These are phyloP conservation scores for Saitozyma sp. DNA, from an alignment of 768 basidiomycete species.

Conservation along the genomic window DNA sequence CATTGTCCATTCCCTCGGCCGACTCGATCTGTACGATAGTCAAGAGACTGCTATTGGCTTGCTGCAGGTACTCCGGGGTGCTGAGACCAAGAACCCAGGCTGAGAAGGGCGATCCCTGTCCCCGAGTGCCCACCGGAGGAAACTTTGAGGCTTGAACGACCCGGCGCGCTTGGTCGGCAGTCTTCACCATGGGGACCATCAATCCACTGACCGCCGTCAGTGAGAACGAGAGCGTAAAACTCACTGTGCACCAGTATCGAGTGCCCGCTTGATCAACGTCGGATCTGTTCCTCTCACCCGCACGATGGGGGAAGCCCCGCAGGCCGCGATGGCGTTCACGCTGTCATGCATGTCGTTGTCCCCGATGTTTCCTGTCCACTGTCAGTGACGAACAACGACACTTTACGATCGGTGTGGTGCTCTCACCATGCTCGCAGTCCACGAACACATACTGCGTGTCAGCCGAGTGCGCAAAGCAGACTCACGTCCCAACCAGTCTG, in stretches of 20 bases:
- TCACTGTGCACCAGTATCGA: constrained; percentile 37
- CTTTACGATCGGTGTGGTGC: too few species aligned
- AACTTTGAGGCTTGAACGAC: constrained; percentile 30
- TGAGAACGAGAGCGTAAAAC: background rate
- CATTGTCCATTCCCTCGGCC: constrained; percentile 61
- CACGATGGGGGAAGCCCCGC: constrained; percentile 28
- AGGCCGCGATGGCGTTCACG: constrained; percentile 23
- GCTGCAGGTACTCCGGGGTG: constrained; percentile 32
- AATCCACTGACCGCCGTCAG: background rate
- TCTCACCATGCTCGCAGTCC: constrained; percentile 25
- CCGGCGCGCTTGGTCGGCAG: constrained; percentile 17
- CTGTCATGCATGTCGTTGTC: constrained; percentile 32
- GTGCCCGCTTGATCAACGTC: constrained; percentile 29
- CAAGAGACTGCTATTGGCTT: constrained; percentile 60
- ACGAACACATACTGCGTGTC: constrained; percentile 14
- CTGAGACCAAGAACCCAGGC: constrained; percentile 19
- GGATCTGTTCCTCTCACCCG: constrained; percentile 17
- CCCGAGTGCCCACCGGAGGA: constrained; percentile 22
- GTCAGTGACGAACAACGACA: too few species aligned
- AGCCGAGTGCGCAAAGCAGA: background rate
- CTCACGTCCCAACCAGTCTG: constrained; percentile 25
- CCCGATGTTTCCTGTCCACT: constrained; percentile 9
- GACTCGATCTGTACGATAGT: constrained; percentile 70
- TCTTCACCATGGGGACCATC: constrained; percentile 30
- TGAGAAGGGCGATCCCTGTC: constrained; percentile 28